Percentiles rank a stretch among this genome's conserved stretches.
Evolutionary conservation across 441 rosid genomes (phyloP).

Genomic region (Populus hybrid): DNA sequence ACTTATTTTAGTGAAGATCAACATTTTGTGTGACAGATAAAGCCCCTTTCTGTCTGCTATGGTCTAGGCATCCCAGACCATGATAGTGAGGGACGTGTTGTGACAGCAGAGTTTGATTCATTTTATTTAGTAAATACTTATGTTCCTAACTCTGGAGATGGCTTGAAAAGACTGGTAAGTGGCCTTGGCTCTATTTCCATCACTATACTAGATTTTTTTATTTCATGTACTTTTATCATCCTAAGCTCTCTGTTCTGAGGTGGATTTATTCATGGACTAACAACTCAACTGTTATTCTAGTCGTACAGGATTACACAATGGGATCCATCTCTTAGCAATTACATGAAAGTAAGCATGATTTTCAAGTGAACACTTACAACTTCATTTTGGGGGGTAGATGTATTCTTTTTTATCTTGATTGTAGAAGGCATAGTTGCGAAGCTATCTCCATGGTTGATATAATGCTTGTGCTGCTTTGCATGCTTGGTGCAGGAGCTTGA

Average conservation of each 20-base stretch:
- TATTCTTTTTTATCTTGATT: not conserved
- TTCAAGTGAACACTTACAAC: not conserved
- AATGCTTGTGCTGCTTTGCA: slow-evolving; percentile 14
- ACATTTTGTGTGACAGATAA: slow-evolving; percentile 52
- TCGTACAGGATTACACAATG: slow-evolving; percentile 72
- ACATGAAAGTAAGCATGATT: slow-evolving; percentile 63
- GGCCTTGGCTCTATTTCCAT: slow-evolving; percentile 7
- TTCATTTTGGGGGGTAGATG: not conserved
- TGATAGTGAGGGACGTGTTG: slow-evolving; percentile 83
- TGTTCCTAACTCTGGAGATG: slow-evolving; percentile 87
- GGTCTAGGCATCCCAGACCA: slow-evolving; percentile 77
- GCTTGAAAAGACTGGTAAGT: slow-evolving; percentile 87
- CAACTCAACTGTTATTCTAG: slow-evolving; percentile 35
- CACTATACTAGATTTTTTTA: not conserved
- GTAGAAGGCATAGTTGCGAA: not conserved
- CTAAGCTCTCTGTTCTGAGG: not conserved
- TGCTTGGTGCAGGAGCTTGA: slow-evolving; percentile 66
- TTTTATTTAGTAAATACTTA: slow-evolving; percentile 72
- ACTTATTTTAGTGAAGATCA: not conserved
- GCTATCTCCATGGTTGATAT: not conserved
- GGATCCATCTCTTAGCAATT: slow-evolving; percentile 78
- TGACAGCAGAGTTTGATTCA: slow-evolving; percentile 84
- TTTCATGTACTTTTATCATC: slow-evolving; percentile 6
- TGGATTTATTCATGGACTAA: slow-evolving; percentile 9
- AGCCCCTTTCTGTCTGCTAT: slow-evolving; percentile 86